Evolutionary conservation across 371 early-diverging fungal species (phyloP).

Genomic region (Nematocida sp.): DNA sequence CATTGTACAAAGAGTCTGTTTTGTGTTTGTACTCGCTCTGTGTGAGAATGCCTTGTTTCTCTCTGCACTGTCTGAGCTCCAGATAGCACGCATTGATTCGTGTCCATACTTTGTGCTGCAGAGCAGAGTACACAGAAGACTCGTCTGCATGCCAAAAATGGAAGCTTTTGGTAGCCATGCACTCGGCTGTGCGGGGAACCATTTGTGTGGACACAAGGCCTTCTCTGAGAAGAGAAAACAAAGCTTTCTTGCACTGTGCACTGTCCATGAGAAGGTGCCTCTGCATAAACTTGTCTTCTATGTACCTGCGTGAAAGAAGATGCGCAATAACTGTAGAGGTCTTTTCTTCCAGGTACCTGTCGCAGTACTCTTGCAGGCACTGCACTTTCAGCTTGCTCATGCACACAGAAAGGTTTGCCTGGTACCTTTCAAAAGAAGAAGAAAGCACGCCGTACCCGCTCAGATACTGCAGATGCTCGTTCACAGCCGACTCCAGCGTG

Average conservation of each 20-base stretch:
- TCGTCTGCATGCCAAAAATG: constrained; percentile 31
- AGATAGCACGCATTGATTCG: constrained; percentile 3
- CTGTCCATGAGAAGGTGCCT: constrained; percentile 29
- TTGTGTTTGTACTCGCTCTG: constrained; percentile 12
- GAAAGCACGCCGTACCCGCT: constrained; percentile 21
- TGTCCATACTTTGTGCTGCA: not conserved
- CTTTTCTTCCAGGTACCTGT: not conserved
- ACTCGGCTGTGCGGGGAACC: constrained; percentile 39
- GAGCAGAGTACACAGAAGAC: not conserved
- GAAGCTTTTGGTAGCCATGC: constrained; percentile 38
- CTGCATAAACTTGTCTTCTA: constrained; percentile 47
- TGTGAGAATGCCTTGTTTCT: not conserved
- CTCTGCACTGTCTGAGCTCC: not conserved
- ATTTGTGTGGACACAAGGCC: constrained; percentile 17
- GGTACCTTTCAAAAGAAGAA: constrained; percentile 37
- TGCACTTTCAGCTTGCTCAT: constrained; percentile 13
- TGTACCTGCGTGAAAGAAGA: constrained; percentile 16
- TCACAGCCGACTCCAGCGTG: not conserved
- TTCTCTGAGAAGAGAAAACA: constrained; percentile 32
- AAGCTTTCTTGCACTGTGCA: constrained; percentile 21
- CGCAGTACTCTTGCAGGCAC: constrained; percentile 7
- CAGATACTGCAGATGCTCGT: constrained; percentile 20
- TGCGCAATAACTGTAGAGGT: constrained; percentile 6
- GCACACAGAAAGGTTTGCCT: constrained; percentile 9
- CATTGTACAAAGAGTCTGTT: not conserved